Evolutionary conservation across 768 basidiomycete genomes (phyloP).

Genomic region (Xerocomus potaroensis): DNA sequence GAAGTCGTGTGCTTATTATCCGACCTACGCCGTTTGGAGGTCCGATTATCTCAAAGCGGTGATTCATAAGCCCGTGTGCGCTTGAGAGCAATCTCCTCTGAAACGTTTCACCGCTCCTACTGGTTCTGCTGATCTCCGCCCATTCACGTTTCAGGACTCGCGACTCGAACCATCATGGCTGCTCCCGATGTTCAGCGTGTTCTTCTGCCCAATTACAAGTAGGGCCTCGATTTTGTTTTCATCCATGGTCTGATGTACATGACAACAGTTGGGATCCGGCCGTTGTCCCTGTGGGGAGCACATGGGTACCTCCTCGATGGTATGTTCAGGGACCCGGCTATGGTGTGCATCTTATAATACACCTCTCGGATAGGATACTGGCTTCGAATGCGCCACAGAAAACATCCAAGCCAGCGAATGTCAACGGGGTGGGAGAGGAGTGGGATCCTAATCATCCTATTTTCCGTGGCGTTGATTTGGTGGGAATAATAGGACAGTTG

Average conservation of each 20-base stretch:
- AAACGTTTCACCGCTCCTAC: not conserved
- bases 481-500: not conserved
- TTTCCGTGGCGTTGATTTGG: constrained; percentile 24
- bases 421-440: constrained; percentile 23
- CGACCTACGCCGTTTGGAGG: not conserved
- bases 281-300: constrained; percentile 20
- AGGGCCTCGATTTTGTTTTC: not conserved
- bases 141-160: not conserved
- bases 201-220: constrained; percentile 15
- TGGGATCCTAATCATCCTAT: constrained; percentile 19
- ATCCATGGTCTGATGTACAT: not conserved
- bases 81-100: not conserved
- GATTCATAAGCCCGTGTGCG: not conserved
- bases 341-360: not conserved
- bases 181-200: constrained; percentile 18
- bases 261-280: constrained; percentile 22
- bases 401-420: not conserved
- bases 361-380: constrained; percentile 17
- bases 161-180: constrained; percentile 17
- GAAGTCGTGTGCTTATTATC: not conserved
- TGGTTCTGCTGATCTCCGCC: no score
- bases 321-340: not conserved
- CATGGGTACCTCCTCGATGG: constrained; percentile 28
- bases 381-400: constrained; percentile 4
- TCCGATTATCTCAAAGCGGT: not conserved